Percentiles rank a stretch among this genome's conserved stretches.
Conservation (phyloP, 768 basidiomycete species). For the Melanogaster broomeanus region DNA sequence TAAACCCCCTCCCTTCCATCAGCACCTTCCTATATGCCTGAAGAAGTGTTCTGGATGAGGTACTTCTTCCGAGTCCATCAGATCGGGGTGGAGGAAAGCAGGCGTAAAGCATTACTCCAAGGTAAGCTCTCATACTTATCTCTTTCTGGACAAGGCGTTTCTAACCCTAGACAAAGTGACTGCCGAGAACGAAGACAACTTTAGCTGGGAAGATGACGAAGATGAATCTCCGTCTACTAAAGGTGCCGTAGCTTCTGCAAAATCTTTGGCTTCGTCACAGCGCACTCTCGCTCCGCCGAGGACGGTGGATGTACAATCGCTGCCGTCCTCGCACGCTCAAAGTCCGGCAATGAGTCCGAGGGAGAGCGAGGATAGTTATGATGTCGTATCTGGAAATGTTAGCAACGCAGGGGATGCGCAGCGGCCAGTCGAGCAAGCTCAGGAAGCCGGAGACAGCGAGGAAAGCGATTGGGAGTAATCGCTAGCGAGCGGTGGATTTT, state of each 20-base stretch:
- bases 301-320: conserved; percentile 19
- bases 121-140: conserved; percentile 41
- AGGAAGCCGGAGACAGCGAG: conserved; percentile 41
- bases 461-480: conserved; percentile 60
- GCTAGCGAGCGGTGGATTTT: too few species aligned
- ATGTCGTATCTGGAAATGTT: conserved; percentile 58
- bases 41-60: conserved; percentile 78
- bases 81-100: conserved; percentile 75
- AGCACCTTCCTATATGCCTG: conserved; percentile 71
- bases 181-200: conserved; percentile 77
- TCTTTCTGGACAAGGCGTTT: neutral
- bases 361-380: conserved; percentile 67
- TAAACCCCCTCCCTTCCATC: conserved; percentile 4
- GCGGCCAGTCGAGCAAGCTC: conserved; percentile 24
- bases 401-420: conserved; percentile 40
- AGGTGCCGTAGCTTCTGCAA: conserved; percentile 12
- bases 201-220: conserved; percentile 93
- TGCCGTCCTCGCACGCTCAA: conserved; percentile 35
- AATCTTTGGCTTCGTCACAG: conserved; percentile 20
- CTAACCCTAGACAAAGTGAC: conserved; percentile 42
- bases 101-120: conserved; percentile 74
- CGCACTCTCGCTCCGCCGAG: conserved; percentile 26
- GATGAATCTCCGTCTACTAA: conserved; percentile 50
- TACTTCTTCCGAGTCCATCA: conserved; percentile 90
- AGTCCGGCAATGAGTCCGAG: conserved; percentile 47